Evolutionary conservation across 2,329 filamentous ascomycete species (phyloP).

Genomic region (Oidium heveae): DNA sequence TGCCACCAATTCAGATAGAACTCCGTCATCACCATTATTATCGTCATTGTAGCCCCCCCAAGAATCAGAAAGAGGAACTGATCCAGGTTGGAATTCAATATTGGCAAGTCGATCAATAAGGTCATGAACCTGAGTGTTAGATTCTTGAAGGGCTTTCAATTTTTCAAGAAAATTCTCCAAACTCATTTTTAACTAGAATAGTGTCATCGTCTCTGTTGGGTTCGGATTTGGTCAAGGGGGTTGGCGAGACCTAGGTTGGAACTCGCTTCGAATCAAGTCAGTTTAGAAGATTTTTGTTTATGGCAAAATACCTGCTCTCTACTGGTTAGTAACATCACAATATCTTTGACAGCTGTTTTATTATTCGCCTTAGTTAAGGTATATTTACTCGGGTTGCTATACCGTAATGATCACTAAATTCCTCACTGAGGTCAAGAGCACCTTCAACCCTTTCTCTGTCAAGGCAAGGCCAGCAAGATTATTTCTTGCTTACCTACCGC

Average conservation of each 20-base stretch:
- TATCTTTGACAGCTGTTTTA: too few species aligned
- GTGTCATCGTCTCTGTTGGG: not conserved
- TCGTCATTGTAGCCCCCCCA: not conserved
- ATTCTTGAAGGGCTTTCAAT: constrained; percentile 29
- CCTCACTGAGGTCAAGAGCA: constrained; percentile 60
- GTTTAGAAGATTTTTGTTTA: too few species aligned
- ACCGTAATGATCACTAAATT: constrained; percentile 57
- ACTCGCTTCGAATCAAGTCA: too few species aligned
- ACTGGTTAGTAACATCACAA: too few species aligned
- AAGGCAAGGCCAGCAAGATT: constrained; percentile 61
- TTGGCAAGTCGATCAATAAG: constrained; percentile 33
- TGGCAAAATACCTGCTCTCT: too few species aligned
- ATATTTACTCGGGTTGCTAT: too few species aligned
- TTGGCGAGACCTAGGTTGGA: constrained; percentile 1
- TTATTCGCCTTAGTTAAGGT: too few species aligned
- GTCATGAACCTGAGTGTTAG: constrained; percentile 27
- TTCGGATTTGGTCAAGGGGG: too few species aligned
- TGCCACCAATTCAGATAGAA: constrained; percentile 44
- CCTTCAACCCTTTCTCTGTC: constrained; percentile 78
- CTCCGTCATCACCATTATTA: constrained; percentile 19
- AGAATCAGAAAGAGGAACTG: constrained; percentile 19
- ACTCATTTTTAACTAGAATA: not conserved
- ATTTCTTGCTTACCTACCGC: constrained; percentile 65
- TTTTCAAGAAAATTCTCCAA: not conserved
- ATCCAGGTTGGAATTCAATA: constrained; percentile 32